Evolutionary conservation across 2,329 filamentous ascomycete species (phyloP).

Genomic region (Ramularia collo-cygni): DNA sequence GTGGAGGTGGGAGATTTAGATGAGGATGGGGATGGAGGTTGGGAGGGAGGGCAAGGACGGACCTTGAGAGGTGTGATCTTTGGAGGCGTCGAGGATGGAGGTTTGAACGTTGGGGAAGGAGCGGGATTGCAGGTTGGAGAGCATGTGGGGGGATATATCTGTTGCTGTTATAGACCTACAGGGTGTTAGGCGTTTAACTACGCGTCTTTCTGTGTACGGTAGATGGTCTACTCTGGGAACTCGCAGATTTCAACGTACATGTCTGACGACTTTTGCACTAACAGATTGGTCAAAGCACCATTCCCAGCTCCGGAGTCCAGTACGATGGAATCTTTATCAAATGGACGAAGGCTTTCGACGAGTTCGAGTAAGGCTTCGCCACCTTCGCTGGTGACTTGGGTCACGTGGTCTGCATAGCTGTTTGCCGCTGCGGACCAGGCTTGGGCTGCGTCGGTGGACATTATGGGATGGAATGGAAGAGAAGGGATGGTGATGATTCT

Average conservation of each 20-base stretch:
- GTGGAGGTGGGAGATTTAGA: too few species aligned
- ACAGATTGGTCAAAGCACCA: conserved; percentile 6
- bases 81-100: conserved; percentile 5
- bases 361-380: conserved; percentile 6
- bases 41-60: background rate
- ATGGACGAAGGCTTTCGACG: background rate
- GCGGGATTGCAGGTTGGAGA: conserved; percentile 1
- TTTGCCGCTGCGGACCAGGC: conserved; percentile 6
- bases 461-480: too few species aligned
- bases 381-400: conserved; percentile 3
- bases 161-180: conserved; percentile 3
- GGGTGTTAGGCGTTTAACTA: too few species aligned
- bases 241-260: conserved; percentile 1
- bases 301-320: conserved; percentile 11
- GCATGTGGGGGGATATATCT: conserved; percentile 8
- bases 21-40: background rate
- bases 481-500: too few species aligned
- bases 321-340: conserved; percentile 4
- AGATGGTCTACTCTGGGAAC: too few species aligned
- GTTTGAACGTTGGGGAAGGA: conserved; percentile 3
- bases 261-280: background rate
- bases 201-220: too few species aligned
- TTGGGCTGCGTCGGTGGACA: conserved; percentile 2
- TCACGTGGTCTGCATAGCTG: conserved; percentile 3
- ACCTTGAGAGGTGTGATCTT: conserved; percentile 6